Evolutionary conservation across 169 alveolate species (phyloP), one percentile per base, ranked within the genome.

Genomic region (Eimeria acervulina): DNA sequence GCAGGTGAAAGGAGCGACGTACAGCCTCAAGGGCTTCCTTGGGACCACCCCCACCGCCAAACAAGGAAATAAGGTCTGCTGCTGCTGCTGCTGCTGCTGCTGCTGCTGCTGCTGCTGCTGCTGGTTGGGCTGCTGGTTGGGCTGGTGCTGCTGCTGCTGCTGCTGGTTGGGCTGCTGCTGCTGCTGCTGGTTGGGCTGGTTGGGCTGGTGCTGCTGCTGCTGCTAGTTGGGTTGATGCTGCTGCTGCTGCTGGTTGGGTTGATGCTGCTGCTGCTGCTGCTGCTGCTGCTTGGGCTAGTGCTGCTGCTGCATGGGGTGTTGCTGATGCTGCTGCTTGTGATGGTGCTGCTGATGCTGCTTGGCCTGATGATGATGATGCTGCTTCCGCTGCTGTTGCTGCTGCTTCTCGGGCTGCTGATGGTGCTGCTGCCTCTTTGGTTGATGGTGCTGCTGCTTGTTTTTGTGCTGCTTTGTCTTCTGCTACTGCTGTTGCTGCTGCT

Each of bases 1-100:
- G 33, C 97, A 90, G 38, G 95, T 90, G 68, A 95, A 95, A 28
- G 97, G 97, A 28, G 91, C 97, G 1, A 81, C 84, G 13, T 95
- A 95, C 81, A 90, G 72, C 91, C 78, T 95, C 26, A 76, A 72
- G 63, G 97, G 91, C 10, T 95, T 95, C 66, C 94, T 95, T 19
- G 97, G 97, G 13, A 74, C 52, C 15, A 66, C 21, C 42, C 95
- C 95, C n/a, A 15, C 5, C 12, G 87, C 33, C 47, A 33, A 47
- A 13, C 33, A 66, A 12, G 38, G 40, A 1, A 63, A 89, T 55
- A 55, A 55, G 66, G 66, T 55, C 26, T 19, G 66, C 17, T 55
- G 66, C 66, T 55, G 66, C 66, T 55, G 66, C 26, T 55, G 66
- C 26, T 55, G 66, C 66, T 55, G 66, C 66, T 55, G 66, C 66